These are phyloP conservation scores for Yamadazyma aaseri DNA, from an alignment of 1,139 yeast genomes.

Conservation along the genomic window DNA sequence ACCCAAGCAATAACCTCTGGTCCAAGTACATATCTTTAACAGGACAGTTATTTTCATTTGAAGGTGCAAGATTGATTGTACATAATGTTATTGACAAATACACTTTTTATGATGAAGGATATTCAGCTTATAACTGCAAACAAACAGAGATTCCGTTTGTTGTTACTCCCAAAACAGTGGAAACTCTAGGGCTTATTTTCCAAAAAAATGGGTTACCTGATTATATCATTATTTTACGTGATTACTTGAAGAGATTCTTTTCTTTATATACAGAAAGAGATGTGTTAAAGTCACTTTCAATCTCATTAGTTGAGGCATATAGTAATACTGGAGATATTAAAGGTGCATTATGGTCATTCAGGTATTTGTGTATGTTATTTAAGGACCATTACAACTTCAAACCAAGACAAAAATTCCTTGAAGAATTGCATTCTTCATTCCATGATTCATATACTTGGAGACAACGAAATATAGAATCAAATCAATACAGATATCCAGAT, in stretches of 20 bases:
- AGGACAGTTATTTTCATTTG: slow-evolving; percentile 24
- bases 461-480: slow-evolving; percentile 22
- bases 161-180: slow-evolving; percentile 25
- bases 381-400: slow-evolving; percentile 13
- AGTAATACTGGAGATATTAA: slow-evolving; percentile 23
- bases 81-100: slow-evolving; percentile 36
- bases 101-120: slow-evolving; percentile 17
- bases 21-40: slow-evolving; percentile 25
- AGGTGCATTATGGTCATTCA: slow-evolving; percentile 27
- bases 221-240: slow-evolving; percentile 30
- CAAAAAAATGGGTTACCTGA: slow-evolving; percentile 24
- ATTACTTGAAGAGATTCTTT: slow-evolving; percentile 40
- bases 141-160: slow-evolving; percentile 30
- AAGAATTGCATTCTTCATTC: slow-evolving; percentile 8
- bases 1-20: slow-evolving; percentile 39
- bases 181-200: slow-evolving; percentile 28
- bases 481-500: slow-evolving; percentile 11
- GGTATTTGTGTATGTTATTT: slow-evolving; percentile 19
- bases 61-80: slow-evolving; percentile 36
- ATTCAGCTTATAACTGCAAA: slow-evolving; percentile 16
- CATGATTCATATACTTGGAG: slow-evolving; percentile 22
- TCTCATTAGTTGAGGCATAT: slow-evolving; percentile 32
- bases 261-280: slow-evolving; percentile 31
- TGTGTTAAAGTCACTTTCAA: slow-evolving; percentile 26
- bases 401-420: slow-evolving; percentile 6